Evolutionary conservation across 768 basidiomycete genomes (phyloP).

Genomic region (Daedaleopsis sinensis): DNA sequence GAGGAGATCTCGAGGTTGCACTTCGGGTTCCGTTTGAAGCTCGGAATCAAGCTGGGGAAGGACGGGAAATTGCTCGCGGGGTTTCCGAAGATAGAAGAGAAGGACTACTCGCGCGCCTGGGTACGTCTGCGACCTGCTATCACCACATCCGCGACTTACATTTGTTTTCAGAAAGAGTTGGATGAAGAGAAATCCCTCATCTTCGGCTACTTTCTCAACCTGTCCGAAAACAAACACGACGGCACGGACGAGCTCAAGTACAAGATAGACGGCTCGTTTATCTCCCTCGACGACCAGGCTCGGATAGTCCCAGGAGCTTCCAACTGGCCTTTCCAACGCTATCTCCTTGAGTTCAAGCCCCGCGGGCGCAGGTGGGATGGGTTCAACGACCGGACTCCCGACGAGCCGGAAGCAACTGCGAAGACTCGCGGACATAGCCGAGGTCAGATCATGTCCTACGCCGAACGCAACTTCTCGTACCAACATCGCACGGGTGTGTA

Average conservation of each 20-base stretch:
- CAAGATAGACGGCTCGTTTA: not conserved
- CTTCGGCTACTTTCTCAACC: not conserved
- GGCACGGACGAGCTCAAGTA: not conserved
- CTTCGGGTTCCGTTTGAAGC: no score
- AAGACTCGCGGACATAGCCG: not conserved
- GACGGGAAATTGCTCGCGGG: no score
- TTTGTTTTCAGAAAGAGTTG: not conserved
- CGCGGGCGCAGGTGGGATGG: not conserved
- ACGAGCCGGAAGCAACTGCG: not conserved
- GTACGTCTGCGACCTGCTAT: not conserved
- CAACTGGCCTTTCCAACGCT: not conserved
- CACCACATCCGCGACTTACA: no score
- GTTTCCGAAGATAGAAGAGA: no score
- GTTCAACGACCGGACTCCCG: not conserved
- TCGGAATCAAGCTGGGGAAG: no score
- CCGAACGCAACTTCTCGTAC: not conserved
- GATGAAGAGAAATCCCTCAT: not conserved
- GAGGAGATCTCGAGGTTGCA: no score
- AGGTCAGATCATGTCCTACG: not conserved
- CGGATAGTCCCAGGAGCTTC: not conserved
- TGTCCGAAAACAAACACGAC: not conserved
- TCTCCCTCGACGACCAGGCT: not conserved
- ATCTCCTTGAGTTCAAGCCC: conserved; percentile 1
- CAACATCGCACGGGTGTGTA: conserved; percentile 5
- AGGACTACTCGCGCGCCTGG: not conserved